These are phyloP conservation scores for Penicillium sp. DNA, from an alignment of 2,329 filamentous ascomycete genomes.

Conservation along the genomic window DNA sequence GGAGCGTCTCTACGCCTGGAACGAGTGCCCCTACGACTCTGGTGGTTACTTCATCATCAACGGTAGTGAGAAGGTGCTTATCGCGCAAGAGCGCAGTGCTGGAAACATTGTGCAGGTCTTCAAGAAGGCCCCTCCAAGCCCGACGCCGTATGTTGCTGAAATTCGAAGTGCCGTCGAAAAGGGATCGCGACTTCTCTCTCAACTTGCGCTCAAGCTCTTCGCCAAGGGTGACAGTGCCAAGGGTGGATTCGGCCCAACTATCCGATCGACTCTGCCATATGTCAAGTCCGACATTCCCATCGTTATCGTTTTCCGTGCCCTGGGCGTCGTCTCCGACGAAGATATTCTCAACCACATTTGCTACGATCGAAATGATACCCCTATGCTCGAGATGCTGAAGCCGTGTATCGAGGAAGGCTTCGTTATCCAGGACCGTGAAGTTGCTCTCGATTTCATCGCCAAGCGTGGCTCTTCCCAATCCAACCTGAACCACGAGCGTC, in stretches of 20 bases:
- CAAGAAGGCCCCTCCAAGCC: conserved; percentile 92
- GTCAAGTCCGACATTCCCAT: conserved; percentile 93
- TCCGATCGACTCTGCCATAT: conserved; percentile 88
- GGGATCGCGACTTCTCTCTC: conserved; percentile 90
- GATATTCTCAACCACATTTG: conserved; percentile 98
- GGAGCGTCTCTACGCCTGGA: conserved; percentile 83
- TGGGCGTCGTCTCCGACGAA: conserved; percentile 95
- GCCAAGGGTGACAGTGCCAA: conserved; percentile 80
- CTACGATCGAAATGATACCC: conserved; percentile 90
- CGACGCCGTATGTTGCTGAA: conserved; percentile 90
- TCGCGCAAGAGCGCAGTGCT: conserved; percentile 94
- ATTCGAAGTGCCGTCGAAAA: conserved; percentile 96
- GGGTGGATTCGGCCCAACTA: conserved; percentile 80
- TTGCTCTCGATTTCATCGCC: conserved; percentile 92
- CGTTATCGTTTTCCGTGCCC: conserved; percentile 90
- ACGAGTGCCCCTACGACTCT: conserved; percentile 97
- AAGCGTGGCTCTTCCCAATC: conserved; percentile 77
- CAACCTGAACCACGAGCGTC: conserved; percentile 77
- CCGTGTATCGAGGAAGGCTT: conserved; percentile 97
- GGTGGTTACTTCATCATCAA: conserved; percentile 99
- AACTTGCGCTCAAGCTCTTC: conserved; percentile 85
- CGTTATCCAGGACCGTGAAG: conserved; percentile 91
- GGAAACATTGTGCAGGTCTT: conserved; percentile 99
- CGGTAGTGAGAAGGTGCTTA: conserved; percentile 96
- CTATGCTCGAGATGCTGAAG: conserved; percentile 97